A percentile compares a stretch with the other conserved stretches of the same genome.
phyloP scores from a whole-genome alignment of 345 rosid species.

The Syzygium oleosum region DNA sequence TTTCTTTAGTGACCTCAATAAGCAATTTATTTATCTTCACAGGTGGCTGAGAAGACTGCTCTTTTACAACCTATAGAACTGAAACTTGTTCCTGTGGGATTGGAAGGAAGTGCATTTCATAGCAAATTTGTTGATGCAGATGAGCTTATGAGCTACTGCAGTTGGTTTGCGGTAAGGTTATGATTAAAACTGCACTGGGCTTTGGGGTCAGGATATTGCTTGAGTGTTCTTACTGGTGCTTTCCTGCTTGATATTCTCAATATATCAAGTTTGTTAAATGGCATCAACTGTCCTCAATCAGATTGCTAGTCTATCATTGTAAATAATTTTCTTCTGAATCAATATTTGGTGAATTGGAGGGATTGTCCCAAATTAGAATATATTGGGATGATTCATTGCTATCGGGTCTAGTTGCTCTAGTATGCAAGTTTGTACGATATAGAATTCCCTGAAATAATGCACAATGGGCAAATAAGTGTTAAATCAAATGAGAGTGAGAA shows the following conservation, averaged over 20 bases:
- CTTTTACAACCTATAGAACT: constrained; percentile 77
- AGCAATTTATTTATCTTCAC: neutral
- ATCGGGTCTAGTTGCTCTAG: neutral
- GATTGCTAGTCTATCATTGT: neutral
- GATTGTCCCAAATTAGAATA: neutral
- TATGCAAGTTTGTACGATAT: neutral
- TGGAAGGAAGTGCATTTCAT: constrained; percentile 94
- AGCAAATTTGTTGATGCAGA: constrained; percentile 84
- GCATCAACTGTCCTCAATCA: neutral
- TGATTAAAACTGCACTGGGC: neutral
- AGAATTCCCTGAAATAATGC: neutral
- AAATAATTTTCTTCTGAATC: neutral
- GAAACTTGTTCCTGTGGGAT: constrained; percentile 84
- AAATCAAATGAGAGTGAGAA: neutral
- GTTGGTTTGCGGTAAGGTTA: constrained; percentile 82
- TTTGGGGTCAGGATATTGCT: neutral
- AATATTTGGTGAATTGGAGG: neutral
- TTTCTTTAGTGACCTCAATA: neutral
- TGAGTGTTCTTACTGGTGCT: neutral
- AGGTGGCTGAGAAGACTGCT: constrained; percentile 90
- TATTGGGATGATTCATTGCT: neutral
- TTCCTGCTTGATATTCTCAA: neutral
- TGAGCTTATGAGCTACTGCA: constrained; percentile 80
- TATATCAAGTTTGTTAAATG: neutral
- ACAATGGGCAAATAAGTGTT: neutral